A percentile compares a stretch with the other conserved stretches of the same genome.
phyloP scores from a whole-genome alignment of 192 early-diverging fungal species.

The Entomortierella parvispora region DNA sequence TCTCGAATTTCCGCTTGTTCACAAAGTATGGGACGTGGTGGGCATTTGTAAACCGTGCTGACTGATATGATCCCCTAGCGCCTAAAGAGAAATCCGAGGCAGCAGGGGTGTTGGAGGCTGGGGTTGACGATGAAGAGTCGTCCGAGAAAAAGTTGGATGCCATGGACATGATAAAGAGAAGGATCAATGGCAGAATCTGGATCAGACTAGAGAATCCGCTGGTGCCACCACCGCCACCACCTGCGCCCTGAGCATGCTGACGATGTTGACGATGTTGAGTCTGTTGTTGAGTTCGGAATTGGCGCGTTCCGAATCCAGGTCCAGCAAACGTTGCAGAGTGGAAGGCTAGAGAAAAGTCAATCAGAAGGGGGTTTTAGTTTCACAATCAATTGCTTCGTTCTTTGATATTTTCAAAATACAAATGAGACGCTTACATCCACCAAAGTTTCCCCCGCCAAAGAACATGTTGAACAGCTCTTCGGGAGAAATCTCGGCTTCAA shows the following conservation, averaged over 20 bases:
- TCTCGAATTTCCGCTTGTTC: constrained; percentile 60
- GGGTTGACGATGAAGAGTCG: constrained; percentile 3
- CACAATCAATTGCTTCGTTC: too few species aligned
- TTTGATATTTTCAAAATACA: too few species aligned
- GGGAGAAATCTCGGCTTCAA: constrained; percentile 81
- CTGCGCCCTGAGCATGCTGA: constrained; percentile 34
- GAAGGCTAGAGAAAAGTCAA: constrained; percentile 47
- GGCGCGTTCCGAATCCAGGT: constrained; percentile 69
- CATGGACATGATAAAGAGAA: constrained; percentile 83
- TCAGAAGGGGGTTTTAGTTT: not conserved
- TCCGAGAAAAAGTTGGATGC: constrained; percentile 68
- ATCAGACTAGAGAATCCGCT: constrained; percentile 61
- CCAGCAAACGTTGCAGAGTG: constrained; percentile 68
- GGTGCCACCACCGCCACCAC: constrained; percentile 30
- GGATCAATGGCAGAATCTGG: constrained; percentile 82
- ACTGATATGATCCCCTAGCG: constrained; percentile 57
- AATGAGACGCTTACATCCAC: constrained; percentile 43
- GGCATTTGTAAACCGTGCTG: constrained; percentile 62
- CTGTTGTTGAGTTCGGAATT: constrained; percentile 25
- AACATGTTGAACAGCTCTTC: constrained; percentile 99
- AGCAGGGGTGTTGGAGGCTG: constrained; percentile 21
- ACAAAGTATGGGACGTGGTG: constrained; percentile 85
- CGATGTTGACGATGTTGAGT: constrained; percentile 32
- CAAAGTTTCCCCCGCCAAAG: constrained; percentile 78
- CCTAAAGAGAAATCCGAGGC: constrained; percentile 70